A percentile compares a stretch with the other conserved stretches of the same genome.
These are phyloP conservation scores for Solanum tacnaense DNA, from an alignment of 257 asterid species.

Conservation along the genomic window DNA sequence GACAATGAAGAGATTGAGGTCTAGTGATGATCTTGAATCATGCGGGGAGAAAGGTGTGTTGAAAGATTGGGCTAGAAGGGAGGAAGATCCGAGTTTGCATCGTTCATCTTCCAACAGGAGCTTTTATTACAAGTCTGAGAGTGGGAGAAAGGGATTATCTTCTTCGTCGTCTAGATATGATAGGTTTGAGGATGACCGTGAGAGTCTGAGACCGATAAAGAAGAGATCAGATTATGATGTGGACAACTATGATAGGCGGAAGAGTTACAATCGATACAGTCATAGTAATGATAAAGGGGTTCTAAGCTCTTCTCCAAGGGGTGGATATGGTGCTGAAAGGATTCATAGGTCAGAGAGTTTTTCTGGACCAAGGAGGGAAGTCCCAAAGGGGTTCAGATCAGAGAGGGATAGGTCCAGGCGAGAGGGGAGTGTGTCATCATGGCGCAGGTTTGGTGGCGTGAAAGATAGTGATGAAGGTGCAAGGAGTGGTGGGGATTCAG, in stretches of 20 bases:
- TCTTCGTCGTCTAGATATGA: slow-evolving; percentile 71
- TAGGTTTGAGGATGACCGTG: slow-evolving; percentile 73
- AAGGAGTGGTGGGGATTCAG: slow-evolving; percentile 44
- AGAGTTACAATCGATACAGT: slow-evolving; percentile 58
- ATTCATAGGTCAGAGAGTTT: slow-evolving; percentile 77
- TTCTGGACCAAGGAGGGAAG: slow-evolving; percentile 77
- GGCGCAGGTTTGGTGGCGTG: slow-evolving; percentile 71
- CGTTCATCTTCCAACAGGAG: slow-evolving; percentile 63
- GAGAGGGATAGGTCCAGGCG: slow-evolving; percentile 90
- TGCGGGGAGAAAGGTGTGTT: slow-evolving; percentile 55
- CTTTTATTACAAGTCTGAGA: slow-evolving; percentile 69
- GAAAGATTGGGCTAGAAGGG: slow-evolving; percentile 86
- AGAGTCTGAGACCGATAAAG: slow-evolving; percentile 46
- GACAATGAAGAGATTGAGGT: slow-evolving; percentile 77
- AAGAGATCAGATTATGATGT: slow-evolving; percentile 64
- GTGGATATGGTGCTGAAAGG: slow-evolving; percentile 57
- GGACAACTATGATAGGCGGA: slow-evolving; percentile 64
- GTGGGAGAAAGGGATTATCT: slow-evolving; percentile 57
- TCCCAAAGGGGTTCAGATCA: slow-evolving; percentile 90
- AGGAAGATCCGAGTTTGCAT: slow-evolving; percentile 45
- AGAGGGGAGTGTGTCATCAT: slow-evolving; percentile 73
- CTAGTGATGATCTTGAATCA: slow-evolving; percentile 78
- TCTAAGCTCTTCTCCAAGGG: slow-evolving; percentile 63
- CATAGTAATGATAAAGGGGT: slow-evolving; percentile 58
- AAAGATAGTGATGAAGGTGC: slow-evolving; percentile 71